Evolutionary conservation across 495 filamentous ascomycete genomes (phyloP).

Genomic region (Geopyxis carbonaria): DNA sequence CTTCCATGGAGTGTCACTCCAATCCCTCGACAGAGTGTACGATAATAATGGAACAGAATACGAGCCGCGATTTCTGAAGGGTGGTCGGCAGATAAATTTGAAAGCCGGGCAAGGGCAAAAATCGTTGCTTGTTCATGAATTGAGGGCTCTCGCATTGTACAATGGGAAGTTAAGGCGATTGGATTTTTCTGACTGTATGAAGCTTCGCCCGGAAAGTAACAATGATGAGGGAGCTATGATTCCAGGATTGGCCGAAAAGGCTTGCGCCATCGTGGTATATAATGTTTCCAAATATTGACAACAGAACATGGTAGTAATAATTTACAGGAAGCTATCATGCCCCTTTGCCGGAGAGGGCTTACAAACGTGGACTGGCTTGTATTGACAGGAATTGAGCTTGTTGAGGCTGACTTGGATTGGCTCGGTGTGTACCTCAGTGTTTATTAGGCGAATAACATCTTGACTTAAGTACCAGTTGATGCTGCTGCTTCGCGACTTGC

Average conservation of each 20-base stretch:
- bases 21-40: constrained; percentile 42
- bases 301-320: not conserved
- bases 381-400: constrained; percentile 67
- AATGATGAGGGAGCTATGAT: constrained; percentile 8
- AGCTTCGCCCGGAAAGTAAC: not conserved
- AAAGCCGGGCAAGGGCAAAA: constrained; percentile 33
- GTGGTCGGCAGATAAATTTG: constrained; percentile 39
- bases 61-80: constrained; percentile 41
- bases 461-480: constrained; percentile 38
- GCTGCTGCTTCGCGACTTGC: constrained; percentile 46
- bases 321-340: constrained; percentile 48
- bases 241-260: constrained; percentile 34
- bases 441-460: not conserved
- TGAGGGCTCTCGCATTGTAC: constrained; percentile 52
- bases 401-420: constrained; percentile 58
- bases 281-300: not conserved
- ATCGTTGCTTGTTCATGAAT: constrained; percentile 51
- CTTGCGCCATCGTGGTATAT: constrained; percentile 49
- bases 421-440: constrained; percentile 23
- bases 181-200: constrained; percentile 38
- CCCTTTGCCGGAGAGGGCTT: constrained; percentile 51
- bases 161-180: constrained; percentile 44
- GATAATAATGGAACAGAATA: constrained; percentile 48
- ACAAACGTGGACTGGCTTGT: constrained; percentile 69
- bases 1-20: constrained; percentile 58